phyloP scores from a whole-genome alignment of 78 protist genomes.

The Dictyostelium capitatum region DNA sequence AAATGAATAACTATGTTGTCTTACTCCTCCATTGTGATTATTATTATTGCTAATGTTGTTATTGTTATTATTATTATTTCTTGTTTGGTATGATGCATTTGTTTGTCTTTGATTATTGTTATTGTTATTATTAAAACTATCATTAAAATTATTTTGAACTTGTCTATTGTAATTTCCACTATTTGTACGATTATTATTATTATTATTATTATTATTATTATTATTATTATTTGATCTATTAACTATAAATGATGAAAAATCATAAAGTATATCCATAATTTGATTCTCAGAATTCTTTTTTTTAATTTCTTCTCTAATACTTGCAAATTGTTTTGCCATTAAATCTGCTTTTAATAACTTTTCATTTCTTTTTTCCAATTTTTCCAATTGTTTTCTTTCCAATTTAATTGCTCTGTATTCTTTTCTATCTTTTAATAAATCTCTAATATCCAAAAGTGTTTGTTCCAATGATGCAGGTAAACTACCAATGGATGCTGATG shows the following conservation, averaged over 20 bases:
- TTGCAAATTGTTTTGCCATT: not conserved
- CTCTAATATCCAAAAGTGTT: too few species aligned
- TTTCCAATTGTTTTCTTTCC: too few species aligned
- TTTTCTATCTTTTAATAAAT: too few species aligned
- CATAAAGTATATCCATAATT: not conserved
- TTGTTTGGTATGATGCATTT: too few species aligned
- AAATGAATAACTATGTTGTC: too few species aligned
- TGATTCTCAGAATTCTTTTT: not conserved
- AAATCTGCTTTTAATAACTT: not conserved
- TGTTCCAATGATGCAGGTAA: too few species aligned
- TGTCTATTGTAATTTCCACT: not conserved
- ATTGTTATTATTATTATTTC: not conserved
- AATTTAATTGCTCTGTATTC: not conserved
- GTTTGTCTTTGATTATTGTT: not conserved
- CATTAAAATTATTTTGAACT: not conserved
- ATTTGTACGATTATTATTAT: not conserved
- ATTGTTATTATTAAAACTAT: not conserved
- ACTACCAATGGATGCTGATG: not conserved
- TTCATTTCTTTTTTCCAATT: not conserved
- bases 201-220: not conserved
- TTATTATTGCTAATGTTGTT: not conserved
- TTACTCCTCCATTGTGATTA: not conserved
- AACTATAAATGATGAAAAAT: not conserved
- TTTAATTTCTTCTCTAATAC: not conserved
- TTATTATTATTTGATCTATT: not conserved